These are phyloP conservation scores for Cyberlindnera veronae DNA, from an alignment of 805 yeast genomes.

Conservation along the genomic window DNA sequence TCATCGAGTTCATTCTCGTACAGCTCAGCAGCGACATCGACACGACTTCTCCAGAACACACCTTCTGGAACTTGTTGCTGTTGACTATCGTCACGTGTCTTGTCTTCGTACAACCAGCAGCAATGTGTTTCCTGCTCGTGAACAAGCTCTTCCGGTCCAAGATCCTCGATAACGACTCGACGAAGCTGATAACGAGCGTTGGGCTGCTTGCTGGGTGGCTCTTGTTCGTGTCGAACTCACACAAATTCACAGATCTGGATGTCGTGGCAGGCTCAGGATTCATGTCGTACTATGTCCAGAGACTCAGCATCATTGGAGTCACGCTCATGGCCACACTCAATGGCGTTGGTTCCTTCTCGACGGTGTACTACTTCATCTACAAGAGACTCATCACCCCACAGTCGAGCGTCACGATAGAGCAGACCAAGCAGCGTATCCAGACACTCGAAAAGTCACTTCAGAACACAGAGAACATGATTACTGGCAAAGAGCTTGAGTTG, in stretches of 20 bases:
- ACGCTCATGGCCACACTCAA: conserved; percentile 26
- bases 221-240: conserved; percentile 18
- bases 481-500: conserved; percentile 16
- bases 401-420: conserved; percentile 3
- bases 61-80: conserved; percentile 15
- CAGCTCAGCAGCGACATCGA: conserved; percentile 15
- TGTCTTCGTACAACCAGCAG: conserved; percentile 22
- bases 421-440: conserved; percentile 8
- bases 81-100: conserved; percentile 11
- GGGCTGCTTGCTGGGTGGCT: conserved; percentile 17
- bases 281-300: conserved; percentile 16
- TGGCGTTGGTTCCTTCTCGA: conserved; percentile 29
- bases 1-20: conserved; percentile 25
- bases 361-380: conserved; percentile 25
- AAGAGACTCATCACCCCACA: conserved; percentile 7
- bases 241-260: conserved; percentile 21
- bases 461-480: conserved; percentile 22
- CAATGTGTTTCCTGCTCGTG: conserved; percentile 14
- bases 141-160: conserved; percentile 20
- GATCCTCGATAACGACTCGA: conserved; percentile 6
- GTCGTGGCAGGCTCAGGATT: conserved; percentile 12
- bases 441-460: conserved; percentile 16
- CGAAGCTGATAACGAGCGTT: conserved; percentile 9
- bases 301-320: conserved; percentile 26
- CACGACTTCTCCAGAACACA: conserved; percentile 4